A percentile compares a stretch with the other conserved stretches of the same genome.
These are phyloP conservation scores for Sporothrix schenckii DNA, from an alignment of 2,329 filamentous ascomycete genomes.

Conservation along the genomic window DNA sequence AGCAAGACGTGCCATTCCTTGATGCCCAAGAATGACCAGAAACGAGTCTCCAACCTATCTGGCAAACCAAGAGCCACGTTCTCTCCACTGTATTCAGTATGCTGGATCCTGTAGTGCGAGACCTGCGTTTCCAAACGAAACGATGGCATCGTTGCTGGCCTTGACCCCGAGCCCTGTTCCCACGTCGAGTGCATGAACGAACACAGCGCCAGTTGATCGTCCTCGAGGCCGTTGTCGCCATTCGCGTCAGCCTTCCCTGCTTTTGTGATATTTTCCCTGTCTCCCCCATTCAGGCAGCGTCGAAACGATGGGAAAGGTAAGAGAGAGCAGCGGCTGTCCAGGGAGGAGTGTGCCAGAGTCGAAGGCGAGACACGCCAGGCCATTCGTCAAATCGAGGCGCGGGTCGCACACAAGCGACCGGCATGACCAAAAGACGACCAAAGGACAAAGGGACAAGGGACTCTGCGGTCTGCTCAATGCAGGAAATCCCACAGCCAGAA, in stretches of 20 bases:
- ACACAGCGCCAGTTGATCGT: neutral
- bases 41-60: neutral
- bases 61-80: neutral
- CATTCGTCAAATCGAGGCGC: slow-evolving; percentile 18
- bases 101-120: neutral
- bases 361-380: slow-evolving; percentile 19
- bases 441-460: neutral
- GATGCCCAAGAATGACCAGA: neutral
- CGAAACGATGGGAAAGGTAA: slow-evolving; percentile 8
- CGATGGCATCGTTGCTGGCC: slow-evolving; percentile 2
- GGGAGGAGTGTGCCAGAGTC: neutral
- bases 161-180: neutral
- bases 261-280: neutral
- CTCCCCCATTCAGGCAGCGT: slow-evolving; percentile 3
- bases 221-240: slow-evolving; percentile 1
- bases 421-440: neutral
- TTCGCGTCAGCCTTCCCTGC: neutral
- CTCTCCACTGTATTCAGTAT: neutral
- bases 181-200: slow-evolving; percentile 1
- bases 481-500: neutral
- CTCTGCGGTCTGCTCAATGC: neutral
- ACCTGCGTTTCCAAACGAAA: slow-evolving; percentile 8
- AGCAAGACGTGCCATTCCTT: neutral
- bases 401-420: neutral
- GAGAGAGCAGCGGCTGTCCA: neutral